These are phyloP conservation scores for Waltergamsia citrina DNA, from an alignment of 2,329 filamentous ascomycete species.

Conservation along the genomic window DNA sequence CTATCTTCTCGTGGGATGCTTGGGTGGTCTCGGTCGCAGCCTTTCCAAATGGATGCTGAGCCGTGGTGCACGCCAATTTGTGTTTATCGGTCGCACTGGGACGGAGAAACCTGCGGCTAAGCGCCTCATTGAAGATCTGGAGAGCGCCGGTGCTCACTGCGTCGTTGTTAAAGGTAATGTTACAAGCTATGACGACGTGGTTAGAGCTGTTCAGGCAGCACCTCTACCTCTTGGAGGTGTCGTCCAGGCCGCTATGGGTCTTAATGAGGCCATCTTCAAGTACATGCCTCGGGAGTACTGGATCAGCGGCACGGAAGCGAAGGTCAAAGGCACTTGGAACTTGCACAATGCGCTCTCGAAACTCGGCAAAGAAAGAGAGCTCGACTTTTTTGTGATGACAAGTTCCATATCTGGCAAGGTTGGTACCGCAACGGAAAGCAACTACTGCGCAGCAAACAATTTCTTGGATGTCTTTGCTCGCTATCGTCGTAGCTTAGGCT, in stretches of 20 bases:
- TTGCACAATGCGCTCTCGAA: slow-evolving; percentile 10
- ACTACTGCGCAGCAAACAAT: slow-evolving; percentile 21
- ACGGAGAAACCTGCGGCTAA: slow-evolving; percentile 12
- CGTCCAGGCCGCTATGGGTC: slow-evolving; percentile 22
- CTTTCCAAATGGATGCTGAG: slow-evolving; percentile 19
- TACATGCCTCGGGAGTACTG: slow-evolving; percentile 13
- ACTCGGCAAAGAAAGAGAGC: slow-evolving; percentile 4
- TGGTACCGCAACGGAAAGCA: slow-evolving; percentile 18
- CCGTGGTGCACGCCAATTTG: slow-evolving; percentile 16
- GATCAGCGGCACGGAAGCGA: slow-evolving; percentile 12
- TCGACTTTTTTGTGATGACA: slow-evolving; percentile 20
- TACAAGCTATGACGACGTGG: slow-evolving; percentile 7
- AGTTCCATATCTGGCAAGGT: slow-evolving; percentile 16
- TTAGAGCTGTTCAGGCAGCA: slow-evolving; percentile 6
- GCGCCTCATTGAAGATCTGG: slow-evolving; percentile 10
- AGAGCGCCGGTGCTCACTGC: slow-evolving; percentile 11
- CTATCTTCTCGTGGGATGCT: slow-evolving; percentile 11
- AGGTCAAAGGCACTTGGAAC: slow-evolving; percentile 13
- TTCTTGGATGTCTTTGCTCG: slow-evolving; percentile 24
- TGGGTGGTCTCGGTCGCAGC: slow-evolving; percentile 22
- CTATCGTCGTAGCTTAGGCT: slow-evolving; percentile 13
- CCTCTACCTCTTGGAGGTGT: slow-evolving; percentile 15
- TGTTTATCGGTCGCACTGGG: slow-evolving; percentile 19
- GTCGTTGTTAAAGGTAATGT: slow-evolving; percentile 13
- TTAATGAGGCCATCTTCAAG: slow-evolving; percentile 14